Percentiles rank a stretch among this genome's conserved stretches.
These are phyloP conservation scores for Chalciporus sp. DNA, from an alignment of 1,284 basidiomycete species.

Conservation along the genomic window DNA sequence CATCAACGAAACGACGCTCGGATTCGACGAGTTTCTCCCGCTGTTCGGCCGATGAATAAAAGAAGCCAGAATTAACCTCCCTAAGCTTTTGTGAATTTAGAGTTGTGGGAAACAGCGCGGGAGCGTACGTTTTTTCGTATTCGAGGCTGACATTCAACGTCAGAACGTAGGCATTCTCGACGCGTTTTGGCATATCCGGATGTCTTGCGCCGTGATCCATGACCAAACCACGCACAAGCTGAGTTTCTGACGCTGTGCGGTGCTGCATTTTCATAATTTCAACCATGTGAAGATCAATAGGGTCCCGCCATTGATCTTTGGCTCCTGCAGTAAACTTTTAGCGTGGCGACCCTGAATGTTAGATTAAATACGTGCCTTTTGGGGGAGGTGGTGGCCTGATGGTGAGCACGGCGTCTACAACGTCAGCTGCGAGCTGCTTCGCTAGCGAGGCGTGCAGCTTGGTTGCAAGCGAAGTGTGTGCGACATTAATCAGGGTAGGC, in stretches of 20 bases:
- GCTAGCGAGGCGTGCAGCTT: slow-evolving; percentile 88
- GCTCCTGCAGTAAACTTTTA: slow-evolving; percentile 45
- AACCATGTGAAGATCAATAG: slow-evolving; percentile 99
- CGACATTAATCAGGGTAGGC: slow-evolving; percentile 89
- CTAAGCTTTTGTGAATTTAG: slow-evolving; percentile 46
- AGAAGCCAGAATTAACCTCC: slow-evolving; percentile 99
- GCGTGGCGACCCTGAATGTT: slow-evolving; percentile 21
- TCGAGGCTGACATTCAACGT: slow-evolving; percentile 98
- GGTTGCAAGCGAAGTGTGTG: slow-evolving; percentile 92
- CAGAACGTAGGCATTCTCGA: slow-evolving; percentile 96
- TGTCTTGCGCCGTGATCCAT: slow-evolving; percentile 96
- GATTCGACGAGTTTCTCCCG: slow-evolving; percentile 99
- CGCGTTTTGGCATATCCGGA: slow-evolving; percentile 98
- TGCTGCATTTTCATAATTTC: slow-evolving; percentile 99
- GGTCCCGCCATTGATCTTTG: slow-evolving; percentile 73
- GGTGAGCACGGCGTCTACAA: slow-evolving; percentile 94
- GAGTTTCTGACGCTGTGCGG: slow-evolving; percentile 97
- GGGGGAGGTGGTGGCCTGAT: slow-evolving; percentile 76
- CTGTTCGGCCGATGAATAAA: slow-evolving; percentile 98
- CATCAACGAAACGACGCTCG: slow-evolving; percentile 93
- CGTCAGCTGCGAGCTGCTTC: slow-evolving; percentile 86
- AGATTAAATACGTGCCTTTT: slow-evolving; percentile 47
- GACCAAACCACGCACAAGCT: slow-evolving; percentile 93
- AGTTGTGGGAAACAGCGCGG: slow-evolving; percentile 18
- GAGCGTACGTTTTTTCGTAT: slow-evolving; percentile 96